Evolutionary conservation across 768 basidiomycete genomes (phyloP).

Genomic region (Chlorophyllum brunneum): DNA sequence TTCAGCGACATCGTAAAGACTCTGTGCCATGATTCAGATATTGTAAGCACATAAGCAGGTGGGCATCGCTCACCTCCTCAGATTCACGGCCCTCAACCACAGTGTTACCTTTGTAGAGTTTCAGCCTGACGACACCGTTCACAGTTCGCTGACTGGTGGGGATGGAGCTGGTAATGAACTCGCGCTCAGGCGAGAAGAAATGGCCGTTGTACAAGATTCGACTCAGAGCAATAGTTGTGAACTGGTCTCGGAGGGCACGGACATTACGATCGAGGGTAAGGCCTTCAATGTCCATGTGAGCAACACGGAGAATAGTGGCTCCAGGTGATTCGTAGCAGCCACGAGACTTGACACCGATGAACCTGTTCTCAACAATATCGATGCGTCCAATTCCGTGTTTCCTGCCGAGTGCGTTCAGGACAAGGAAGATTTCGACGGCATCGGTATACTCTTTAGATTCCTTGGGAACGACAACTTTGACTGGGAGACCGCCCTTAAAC

Average conservation of each 20-base stretch:
- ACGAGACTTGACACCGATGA: slow-evolving; percentile 98
- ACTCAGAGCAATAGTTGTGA: slow-evolving; percentile 86
- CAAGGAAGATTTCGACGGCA: slow-evolving; percentile 88
- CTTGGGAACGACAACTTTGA: slow-evolving; percentile 65
- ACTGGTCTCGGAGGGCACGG: slow-evolving; percentile 90
- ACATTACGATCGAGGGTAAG: slow-evolving; percentile 98
- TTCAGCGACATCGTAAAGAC: slow-evolving; percentile 92
- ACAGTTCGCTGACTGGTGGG: slow-evolving; percentile 95
- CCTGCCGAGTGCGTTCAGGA: slow-evolving; percentile 86
- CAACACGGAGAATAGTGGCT: slow-evolving; percentile 91
- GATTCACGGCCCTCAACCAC: slow-evolving; percentile 89
- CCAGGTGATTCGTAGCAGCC: slow-evolving; percentile 99
- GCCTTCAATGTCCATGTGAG: slow-evolving; percentile 96
- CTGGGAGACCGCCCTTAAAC: slow-evolving; percentile 83
- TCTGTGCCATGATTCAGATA: slow-evolving; percentile 34
- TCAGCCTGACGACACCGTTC: slow-evolving; percentile 87
- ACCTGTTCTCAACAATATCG: slow-evolving; percentile 99
- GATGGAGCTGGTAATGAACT: slow-evolving; percentile 88
- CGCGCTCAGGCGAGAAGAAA: slow-evolving; percentile 99
- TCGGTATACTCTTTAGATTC: slow-evolving; percentile 73
- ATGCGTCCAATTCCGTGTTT: slow-evolving; percentile 96
- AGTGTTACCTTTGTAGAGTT: slow-evolving; percentile 95
- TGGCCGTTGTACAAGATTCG: slow-evolving; percentile 97
- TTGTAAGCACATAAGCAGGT: neutral
- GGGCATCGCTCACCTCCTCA: slow-evolving; percentile 55